Conservation (phyloP, 2,329 filamentous ascomycete genomes). For the Ascochyta fabae region DNA sequence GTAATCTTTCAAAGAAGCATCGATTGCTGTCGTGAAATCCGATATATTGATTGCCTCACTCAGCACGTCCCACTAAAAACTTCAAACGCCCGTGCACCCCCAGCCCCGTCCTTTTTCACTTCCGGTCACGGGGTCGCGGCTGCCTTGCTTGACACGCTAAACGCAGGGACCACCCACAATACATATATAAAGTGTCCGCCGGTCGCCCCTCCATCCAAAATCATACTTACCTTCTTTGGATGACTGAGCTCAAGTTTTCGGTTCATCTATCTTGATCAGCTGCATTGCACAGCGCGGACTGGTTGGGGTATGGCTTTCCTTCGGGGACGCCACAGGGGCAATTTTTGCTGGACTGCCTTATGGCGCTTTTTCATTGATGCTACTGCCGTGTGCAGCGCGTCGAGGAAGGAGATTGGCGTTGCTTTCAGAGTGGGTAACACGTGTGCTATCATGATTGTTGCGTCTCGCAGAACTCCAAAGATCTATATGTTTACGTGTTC, state of each 20-base stretch:
- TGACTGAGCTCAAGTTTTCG: constrained; percentile 40
- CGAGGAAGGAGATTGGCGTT: constrained; percentile 43
- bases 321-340: constrained; percentile 44
- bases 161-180: background rate
- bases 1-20: background rate
- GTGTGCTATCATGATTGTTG: no score
- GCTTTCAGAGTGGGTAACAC: background rate
- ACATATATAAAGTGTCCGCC: background rate
- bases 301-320: constrained; percentile 43
- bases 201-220: background rate
- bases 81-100: background rate
- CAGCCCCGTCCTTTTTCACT: background rate
- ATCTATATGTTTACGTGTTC: background rate
- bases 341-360: constrained; percentile 38
- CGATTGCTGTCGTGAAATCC: background rate
- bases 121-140: background rate
- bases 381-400: constrained; percentile 38
- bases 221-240: constrained; percentile 47
- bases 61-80: background rate
- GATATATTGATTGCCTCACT: background rate
- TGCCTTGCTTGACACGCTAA: background rate
- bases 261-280: constrained; percentile 37
- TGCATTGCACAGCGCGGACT: constrained; percentile 49
- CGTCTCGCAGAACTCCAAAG: no score
- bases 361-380: constrained; percentile 48